Conservation (phyloP, 2,329 filamentous ascomycete species). For the Bertia moriformis region DNA sequence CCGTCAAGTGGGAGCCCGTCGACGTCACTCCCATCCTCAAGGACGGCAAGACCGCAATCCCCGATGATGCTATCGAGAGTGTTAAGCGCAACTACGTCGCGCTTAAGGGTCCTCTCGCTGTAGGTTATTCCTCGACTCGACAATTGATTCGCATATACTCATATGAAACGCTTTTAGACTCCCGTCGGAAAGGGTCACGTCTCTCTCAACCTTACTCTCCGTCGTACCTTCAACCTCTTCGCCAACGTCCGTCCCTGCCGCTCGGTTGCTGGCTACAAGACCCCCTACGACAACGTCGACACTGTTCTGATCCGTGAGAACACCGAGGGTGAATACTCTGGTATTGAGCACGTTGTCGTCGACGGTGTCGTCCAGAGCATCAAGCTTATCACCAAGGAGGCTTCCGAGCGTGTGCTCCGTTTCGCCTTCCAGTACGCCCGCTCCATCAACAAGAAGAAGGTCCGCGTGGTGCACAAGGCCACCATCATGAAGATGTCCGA, state of each 20-base stretch:
- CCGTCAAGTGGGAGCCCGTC: constrained; percentile 91
- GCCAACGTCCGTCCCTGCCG: constrained; percentile 97
- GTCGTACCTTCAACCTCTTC: constrained; percentile 98
- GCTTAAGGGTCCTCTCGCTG: constrained; percentile 91
- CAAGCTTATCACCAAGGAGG: constrained; percentile 95
- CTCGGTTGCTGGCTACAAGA: constrained; percentile 95
- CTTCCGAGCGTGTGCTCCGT: constrained; percentile 85
- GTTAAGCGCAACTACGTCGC: constrained; percentile 93
- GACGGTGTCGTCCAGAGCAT: constrained; percentile 98
- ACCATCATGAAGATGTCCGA: constrained; percentile 99
- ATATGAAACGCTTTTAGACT: constrained; percentile 36
- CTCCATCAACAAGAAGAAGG: constrained; percentile 86
- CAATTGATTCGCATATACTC: constrained; percentile 3
- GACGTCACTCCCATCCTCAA: constrained; percentile 89
- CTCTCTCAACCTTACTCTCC: constrained; percentile 94
- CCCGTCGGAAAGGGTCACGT: constrained; percentile 98
- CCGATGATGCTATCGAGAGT: constrained; percentile 80
- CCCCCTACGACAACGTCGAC: constrained; percentile 91
- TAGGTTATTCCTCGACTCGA: constrained; percentile 28
- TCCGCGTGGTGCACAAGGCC: constrained; percentile 96
- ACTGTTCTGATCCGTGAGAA: constrained; percentile 98
- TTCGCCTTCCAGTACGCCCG: constrained; percentile 98
- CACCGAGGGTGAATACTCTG: constrained; percentile 98
- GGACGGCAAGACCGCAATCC: constrained; percentile 91
- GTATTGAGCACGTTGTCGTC: constrained; percentile 95